Evolutionary conservation across 129 eudicot genomes (phyloP), one percentile per base, ranked within the genome.

Genomic region (Smallanthus sonchifolius): DNA sequence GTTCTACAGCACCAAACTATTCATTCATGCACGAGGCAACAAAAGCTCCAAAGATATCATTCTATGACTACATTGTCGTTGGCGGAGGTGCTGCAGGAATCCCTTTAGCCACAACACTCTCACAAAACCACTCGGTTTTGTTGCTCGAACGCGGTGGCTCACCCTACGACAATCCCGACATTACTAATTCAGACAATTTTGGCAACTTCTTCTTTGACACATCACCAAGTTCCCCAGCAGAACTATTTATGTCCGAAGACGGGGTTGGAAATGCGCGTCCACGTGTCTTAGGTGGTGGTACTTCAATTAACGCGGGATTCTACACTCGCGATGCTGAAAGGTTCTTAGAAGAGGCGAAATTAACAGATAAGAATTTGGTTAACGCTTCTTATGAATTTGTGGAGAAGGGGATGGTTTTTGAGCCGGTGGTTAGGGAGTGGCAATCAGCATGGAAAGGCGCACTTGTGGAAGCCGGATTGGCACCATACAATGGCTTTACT

Each of bases 101-200:
- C 48, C 89, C 89, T 2, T 19, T 85, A 28, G 86, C 89, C 61
- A 78, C 91, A 78, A 88, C 95, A 0, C 91, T 88, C 61, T 88
- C 95, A 4, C 70, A 70, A 17, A 83, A 86, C 71, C 52, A 74
- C 82, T 72, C 77, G 62, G 95, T 88, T 15, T 78, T 88, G 66
- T 81, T 88, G 76, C 91, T 88, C 20, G 95, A 88, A 51, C 91
- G 95, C 0, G 95, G 95, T 28, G 95, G 89, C 70, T 84, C 91
- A 0, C 95, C 95, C 36, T 88, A 88, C 75, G 79, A 79, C 10
- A 84, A 81, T 73, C 84, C 88, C 35, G 82, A 88, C 84, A 86
- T 88, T 39, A 88, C 88, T 38, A 10, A 77, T 32, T 54, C 86
- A 17, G 34, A 80, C 0, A 69, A 82, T 32, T 86, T 84, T 44